Evolutionary conservation across 2,329 filamentous ascomycete genomes (phyloP).

Genomic region (Fusarium sp.): DNA sequence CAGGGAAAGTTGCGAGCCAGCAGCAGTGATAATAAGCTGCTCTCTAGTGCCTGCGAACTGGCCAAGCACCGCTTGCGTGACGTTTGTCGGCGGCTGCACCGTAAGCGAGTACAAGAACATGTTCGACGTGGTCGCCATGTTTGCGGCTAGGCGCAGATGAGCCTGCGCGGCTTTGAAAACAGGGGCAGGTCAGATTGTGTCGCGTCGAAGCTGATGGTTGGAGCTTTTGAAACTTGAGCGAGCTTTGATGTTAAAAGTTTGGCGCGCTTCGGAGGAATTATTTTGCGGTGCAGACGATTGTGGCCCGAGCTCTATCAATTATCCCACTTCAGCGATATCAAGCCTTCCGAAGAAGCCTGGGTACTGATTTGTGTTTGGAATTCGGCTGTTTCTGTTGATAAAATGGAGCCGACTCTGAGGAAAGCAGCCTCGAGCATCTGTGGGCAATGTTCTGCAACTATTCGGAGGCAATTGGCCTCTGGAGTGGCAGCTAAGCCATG

Average conservation of each 20-base stretch:
- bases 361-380: constrained; percentile 14
- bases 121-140: constrained; percentile 96
- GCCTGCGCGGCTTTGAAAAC: constrained; percentile 61
- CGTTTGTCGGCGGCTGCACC: constrained; percentile 89
- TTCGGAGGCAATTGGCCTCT: constrained; percentile 49
- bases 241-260: constrained; percentile 52
- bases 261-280: constrained; percentile 50
- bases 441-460: constrained; percentile 55
- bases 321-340: constrained; percentile 45
- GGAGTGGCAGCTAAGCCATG: constrained; percentile 43
- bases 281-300: constrained; percentile 50
- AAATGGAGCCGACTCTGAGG: constrained; percentile 58
- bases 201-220: constrained; percentile 45
- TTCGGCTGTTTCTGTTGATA: constrained; percentile 16
- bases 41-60: constrained; percentile 97
- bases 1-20: constrained; percentile 89
- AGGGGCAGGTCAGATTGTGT: constrained; percentile 46
- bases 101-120: constrained; percentile 99
- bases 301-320: constrained; percentile 51
- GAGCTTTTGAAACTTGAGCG: constrained; percentile 39
- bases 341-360: constrained; percentile 31
- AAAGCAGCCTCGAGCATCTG: constrained; percentile 56
- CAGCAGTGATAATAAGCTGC: constrained; percentile 95
- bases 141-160: constrained; percentile 62
- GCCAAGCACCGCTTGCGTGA: constrained; percentile 91